Evolutionary conservation across 2,329 filamentous ascomycete species (phyloP), one percentile per base, ranked within the genome.

Genomic region (Ceratocystis ficicola): DNA sequence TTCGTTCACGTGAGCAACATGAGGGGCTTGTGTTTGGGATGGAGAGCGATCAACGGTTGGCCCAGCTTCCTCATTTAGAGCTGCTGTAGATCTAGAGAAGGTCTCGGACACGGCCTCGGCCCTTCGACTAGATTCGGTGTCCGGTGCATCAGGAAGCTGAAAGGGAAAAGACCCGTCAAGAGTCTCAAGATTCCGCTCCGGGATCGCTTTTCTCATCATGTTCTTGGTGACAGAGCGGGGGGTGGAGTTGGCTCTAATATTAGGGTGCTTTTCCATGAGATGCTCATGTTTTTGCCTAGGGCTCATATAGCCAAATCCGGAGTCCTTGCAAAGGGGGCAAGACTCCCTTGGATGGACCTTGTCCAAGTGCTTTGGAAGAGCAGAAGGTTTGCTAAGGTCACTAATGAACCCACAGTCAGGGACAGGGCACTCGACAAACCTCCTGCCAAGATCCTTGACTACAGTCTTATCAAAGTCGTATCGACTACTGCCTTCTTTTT

Each of bases 1-100:
- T 62, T 71, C 70, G 25, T 68, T 30, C 17, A 22, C n/a, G 22
- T 67, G 55, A n/a, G 62, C 62, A 30, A 65, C 63, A 44, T 57
- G 6, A 36, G 44, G 32, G 32, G 15, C 28, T 5, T 41, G 25
- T 8, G 7, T 52, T 46, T 62, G 64, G 10, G 64, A 66, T 4
- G 20, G n/a, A 36, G 61, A 62, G 32, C 50, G 65, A 36, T 63
- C 44, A 17, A 66, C 50, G 15, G 7, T 7, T 44, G 32, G 20
- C 2, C 59, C 59, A 25, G n/a, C 15, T 44, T n/a, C 32, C 22
- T 7, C 32, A n/a, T 30, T 28, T 30, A 30, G 15, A 28, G 48
- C 28, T 17, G 52, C 52, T 10, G 17, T 17, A 25, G 48, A 30
- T 30, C 52, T 5, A 28, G 22, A 28, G 5, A 28, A 0, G 52